Conservation (phyloP, 2,329 filamentous ascomycete genomes). For the Capronia coronata region DNA sequence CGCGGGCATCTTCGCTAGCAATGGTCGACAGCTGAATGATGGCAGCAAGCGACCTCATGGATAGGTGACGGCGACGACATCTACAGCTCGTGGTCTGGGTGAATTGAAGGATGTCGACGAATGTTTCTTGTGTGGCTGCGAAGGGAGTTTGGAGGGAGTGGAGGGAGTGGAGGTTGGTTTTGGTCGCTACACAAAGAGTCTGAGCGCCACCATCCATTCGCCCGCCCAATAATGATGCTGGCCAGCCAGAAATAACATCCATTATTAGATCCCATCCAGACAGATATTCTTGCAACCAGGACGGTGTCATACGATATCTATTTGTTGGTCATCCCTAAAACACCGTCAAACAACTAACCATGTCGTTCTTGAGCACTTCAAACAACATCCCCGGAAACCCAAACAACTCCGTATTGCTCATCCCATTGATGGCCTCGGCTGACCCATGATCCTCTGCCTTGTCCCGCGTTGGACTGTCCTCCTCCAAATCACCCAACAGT, state of each 20-base stretch:
- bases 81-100: constrained; percentile 2
- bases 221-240: no score
- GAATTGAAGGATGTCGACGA: no score
- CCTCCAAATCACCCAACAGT: constrained; percentile 78
- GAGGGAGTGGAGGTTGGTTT: no score
- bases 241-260: neutral
- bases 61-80: constrained; percentile 12
- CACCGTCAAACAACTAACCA: constrained; percentile 81
- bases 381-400: constrained; percentile 92
- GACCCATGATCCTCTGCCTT: constrained; percentile 26
- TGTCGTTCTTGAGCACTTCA: constrained; percentile 89
- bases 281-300: no score
- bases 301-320: no score
- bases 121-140: neutral
- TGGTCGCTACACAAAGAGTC: neutral
- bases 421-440: constrained; percentile 49
- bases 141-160: no score
- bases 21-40: constrained; percentile 10
- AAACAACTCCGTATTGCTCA: constrained; percentile 76
- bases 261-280: no score
- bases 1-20: constrained; percentile 24
- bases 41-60: constrained; percentile 8
- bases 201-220: neutral
- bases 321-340: constrained; percentile 12
- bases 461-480: constrained; percentile 44